Percentiles rank a stretch among this genome's conserved stretches.
Conservation (phyloP, 129 eudicot genomes). For the Pittosporum tobira region DNA sequence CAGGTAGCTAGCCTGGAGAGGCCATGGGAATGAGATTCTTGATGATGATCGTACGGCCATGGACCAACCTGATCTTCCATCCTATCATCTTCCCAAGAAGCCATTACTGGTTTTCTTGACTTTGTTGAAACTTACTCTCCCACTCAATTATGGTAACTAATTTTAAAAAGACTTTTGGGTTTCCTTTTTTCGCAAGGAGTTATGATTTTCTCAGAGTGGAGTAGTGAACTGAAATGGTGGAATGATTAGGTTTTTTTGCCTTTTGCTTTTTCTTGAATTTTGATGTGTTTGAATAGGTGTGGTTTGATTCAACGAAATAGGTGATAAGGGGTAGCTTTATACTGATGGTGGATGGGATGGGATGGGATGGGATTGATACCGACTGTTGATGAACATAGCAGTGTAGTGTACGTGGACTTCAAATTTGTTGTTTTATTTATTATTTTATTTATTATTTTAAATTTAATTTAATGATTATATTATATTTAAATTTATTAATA, state of each 20-base stretch:
- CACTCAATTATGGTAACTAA: not conserved
- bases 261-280: not conserved
- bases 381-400: not conserved
- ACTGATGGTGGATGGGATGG: constrained; percentile 1
- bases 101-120: constrained; percentile 1
- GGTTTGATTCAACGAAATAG: not conserved
- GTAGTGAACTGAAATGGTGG: not conserved
- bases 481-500: no score
- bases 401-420: not conserved
- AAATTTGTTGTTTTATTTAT: no score
- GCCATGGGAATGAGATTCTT: not conserved
- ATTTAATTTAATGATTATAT: no score
- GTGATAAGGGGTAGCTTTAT: not conserved
- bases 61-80: constrained; percentile 8
- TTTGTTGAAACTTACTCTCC: not conserved
- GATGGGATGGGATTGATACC: not conserved
- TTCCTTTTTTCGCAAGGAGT: not conserved
- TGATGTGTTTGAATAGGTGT: not conserved
- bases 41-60: constrained; percentile 7
- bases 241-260: not conserved
- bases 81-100: constrained; percentile 8
- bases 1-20: constrained; percentile 10
- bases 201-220: not conserved
- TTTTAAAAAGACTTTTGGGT: not conserved
- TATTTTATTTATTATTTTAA: no score